Evolutionary conservation across 306 rosid genomes (phyloP).

Genomic region (Cicer judaicum): DNA sequence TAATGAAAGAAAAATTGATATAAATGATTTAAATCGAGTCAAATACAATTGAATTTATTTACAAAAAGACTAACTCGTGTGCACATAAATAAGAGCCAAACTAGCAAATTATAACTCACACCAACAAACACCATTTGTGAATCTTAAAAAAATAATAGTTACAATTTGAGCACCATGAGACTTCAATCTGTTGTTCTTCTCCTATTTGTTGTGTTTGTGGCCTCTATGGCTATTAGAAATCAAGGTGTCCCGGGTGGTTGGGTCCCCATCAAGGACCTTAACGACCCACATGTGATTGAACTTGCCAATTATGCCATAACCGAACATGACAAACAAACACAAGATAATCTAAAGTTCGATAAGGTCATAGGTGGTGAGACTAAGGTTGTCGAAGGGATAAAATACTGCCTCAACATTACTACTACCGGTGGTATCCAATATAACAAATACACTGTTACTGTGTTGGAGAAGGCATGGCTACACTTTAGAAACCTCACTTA

Average conservation of each 20-base stretch:
- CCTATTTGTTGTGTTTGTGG: background rate
- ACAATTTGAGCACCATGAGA: background rate
- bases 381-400: conserved; percentile 49
- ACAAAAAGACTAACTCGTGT: too few relatives aligned
- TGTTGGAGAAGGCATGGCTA: conserved; percentile 46
- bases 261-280: background rate
- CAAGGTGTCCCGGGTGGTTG: background rate
- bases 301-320: conserved; percentile 53
- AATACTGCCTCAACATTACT: conserved; percentile 43
- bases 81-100: too few relatives aligned
- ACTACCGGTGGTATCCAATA: background rate
- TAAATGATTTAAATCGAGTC: too few relatives aligned
- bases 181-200: background rate
- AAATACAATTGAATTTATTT: too few relatives aligned
- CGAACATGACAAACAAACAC: conserved; percentile 45
- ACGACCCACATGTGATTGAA: conserved; percentile 51
- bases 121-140: too few relatives aligned
- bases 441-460: conserved; percentile 39
- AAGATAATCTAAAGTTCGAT: conserved; percentile 25
- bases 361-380: conserved; percentile 46
- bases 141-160: background rate
- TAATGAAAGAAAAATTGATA: too few relatives aligned
- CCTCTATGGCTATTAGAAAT: background rate
- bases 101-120: too few relatives aligned
- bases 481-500: conserved; percentile 31